Evolutionary conservation across 345 rosid species (phyloP), one percentile per base, ranked within the genome.

Genomic region (Lepidium africanum): DNA sequence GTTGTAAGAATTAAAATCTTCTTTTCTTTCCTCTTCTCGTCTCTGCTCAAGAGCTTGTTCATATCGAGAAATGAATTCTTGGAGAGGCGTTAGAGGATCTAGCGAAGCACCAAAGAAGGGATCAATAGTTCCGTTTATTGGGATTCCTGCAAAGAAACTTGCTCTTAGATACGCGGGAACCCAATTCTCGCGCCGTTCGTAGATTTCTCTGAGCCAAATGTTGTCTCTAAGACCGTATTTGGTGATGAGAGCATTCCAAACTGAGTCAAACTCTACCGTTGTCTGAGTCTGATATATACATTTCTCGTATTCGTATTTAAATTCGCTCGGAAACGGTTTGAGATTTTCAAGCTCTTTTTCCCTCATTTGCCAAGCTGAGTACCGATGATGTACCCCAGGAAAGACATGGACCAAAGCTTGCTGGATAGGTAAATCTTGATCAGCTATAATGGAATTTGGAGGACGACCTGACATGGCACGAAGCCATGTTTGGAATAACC

Each of bases 401-500:
- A 92, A 90, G 47, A 87, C 90, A 23, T 76, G 81, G 7, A 79
- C 76, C 50, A 92, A 78, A 47, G 97, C 96, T 67, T 86, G 85
- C 62, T 82, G 86, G 45, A 92, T 84, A 69, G 86, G 78, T 56
- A 48, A 47, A 47, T 92, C 97, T 79, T 88, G 96, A 81, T 92
- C 97, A 43, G 96, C 96, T 57, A 90, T 82, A 54, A 92, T 77
- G 5, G 91, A 85, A 69, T 76, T 81, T 7, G 97, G 98, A 63
- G 60, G 82, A 59, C 89, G 71, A 38, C 92, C 85, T 2, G 86
- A 80, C 94, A 84, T 92, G 63, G 92, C 89, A 47, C 79, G 80
- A n/a, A 80, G 78, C 98, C 96, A 92, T 66, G 98, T 85, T 56
- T 79, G 84, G 59, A 92, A 87, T 76, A 92, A 61, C 98, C 98